Percentiles rank a stretch among this genome's conserved stretches.
phyloP scores from a whole-genome alignment of 2,329 filamentous ascomycete species.

The Xenoacremonium recifei region DNA sequence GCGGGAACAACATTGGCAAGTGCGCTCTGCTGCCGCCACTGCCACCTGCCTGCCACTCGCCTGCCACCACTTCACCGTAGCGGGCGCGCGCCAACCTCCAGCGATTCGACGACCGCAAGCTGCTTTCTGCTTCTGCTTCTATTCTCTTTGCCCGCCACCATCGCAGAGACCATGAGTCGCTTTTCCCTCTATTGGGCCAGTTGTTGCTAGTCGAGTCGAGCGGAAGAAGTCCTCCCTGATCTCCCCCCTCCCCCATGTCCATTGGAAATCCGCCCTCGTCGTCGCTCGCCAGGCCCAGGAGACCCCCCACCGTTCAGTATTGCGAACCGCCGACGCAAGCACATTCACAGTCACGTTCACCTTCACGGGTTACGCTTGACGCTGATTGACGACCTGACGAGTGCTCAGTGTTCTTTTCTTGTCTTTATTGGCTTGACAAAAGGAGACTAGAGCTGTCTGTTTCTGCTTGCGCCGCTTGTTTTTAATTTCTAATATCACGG shows the following conservation, averaged over 20 bases:
- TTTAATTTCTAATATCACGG: background rate
- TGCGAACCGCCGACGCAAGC: constrained; percentile 19
- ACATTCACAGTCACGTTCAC: constrained; percentile 6
- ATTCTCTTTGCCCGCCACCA: background rate
- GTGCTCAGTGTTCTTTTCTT: too few relatives aligned
- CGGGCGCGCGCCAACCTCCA: background rate
- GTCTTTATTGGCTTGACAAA: too few relatives aligned
- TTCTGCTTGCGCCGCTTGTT: too few relatives aligned
- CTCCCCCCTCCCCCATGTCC: background rate
- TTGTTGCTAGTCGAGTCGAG: constrained; percentile 21
- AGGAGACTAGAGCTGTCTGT: too few relatives aligned
- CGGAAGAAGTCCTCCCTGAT: background rate
- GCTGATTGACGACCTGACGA: too few relatives aligned
- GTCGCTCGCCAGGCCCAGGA: constrained; percentile 23
- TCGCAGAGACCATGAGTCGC: constrained; percentile 21
- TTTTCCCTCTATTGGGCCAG: constrained; percentile 13
- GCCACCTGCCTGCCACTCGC: background rate
- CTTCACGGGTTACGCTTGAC: background rate
- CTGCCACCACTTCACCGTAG: too few relatives aligned
- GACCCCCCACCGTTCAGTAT: constrained; percentile 9
- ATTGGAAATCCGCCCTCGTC: constrained; percentile 11
- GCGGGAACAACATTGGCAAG: constrained; percentile 11
- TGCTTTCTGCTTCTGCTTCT: background rate
- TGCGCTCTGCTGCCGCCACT: background rate
- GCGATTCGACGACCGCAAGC: background rate